A percentile compares a stretch with the other conserved stretches of the same genome.
Conservation (phyloP, 768 basidiomycete species). For the Trametopsis cervina region DNA sequence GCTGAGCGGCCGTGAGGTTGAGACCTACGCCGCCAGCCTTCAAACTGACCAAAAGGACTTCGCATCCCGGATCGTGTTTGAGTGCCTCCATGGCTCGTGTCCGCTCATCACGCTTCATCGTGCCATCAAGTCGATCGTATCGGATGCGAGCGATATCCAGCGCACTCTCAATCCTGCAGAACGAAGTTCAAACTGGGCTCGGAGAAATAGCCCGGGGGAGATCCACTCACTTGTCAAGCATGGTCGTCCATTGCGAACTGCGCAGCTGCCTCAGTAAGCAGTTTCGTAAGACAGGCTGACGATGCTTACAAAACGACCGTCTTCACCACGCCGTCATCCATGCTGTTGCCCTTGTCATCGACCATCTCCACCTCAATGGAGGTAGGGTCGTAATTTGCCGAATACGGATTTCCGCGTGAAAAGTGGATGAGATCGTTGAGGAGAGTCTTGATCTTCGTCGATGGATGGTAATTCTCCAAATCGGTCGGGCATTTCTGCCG, state of each 20-base stretch:
- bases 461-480: slow-evolving; percentile 58
- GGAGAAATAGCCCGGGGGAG: slow-evolving; percentile 5
- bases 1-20: slow-evolving; percentile 91
- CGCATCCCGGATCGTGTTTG: slow-evolving; percentile 83
- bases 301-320: slow-evolving; percentile 89
- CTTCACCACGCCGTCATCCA: slow-evolving; percentile 72
- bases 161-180: slow-evolving; percentile 77
- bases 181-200: slow-evolving; percentile 6
- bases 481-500: slow-evolving; percentile 41
- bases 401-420: slow-evolving; percentile 81
- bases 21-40: slow-evolving; percentile 97
- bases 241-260: slow-evolving; percentile 91
- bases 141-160: slow-evolving; percentile 74
- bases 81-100: slow-evolving; percentile 88
- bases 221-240: slow-evolving; percentile 75
- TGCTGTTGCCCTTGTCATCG: slow-evolving; percentile 61
- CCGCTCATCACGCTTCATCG: slow-evolving; percentile 96
- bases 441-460: slow-evolving; percentile 85
- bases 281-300: background rate
- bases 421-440: slow-evolving; percentile 74
- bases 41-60: slow-evolving; percentile 92
- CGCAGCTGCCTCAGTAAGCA: slow-evolving; percentile 1
- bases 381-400: slow-evolving; percentile 76
- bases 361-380: slow-evolving; percentile 71
- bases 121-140: slow-evolving; percentile 91